Evolutionary conservation across 257 asterid species (phyloP), one percentile per base, ranked within the genome.

Genomic region (Solanum phureja): DNA sequence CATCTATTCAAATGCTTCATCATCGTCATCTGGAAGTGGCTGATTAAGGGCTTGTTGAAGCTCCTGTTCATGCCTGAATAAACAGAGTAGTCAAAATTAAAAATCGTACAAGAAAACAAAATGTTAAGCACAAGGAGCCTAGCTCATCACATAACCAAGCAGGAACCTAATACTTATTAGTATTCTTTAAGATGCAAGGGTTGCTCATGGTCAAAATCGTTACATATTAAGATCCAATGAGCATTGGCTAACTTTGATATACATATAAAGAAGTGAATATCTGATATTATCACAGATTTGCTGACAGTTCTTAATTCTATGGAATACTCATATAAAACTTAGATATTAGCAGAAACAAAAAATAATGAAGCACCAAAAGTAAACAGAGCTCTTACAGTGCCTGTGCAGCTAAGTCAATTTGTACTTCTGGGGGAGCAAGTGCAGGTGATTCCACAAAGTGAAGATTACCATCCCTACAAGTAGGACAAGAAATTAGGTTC

Each of bases 11-110:
- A 94, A 95, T 24, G 92, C 87, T 13, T 95, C 98, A 23, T 92
- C 98, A 69, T 95, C 97, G 9, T 95, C 98, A 34, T 95, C 98
- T 1, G 98, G 98, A 33, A 95, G 97, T 38, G 98, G 98, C 87
- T 94, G 98, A 29, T 56, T 90, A 24, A 77, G 87, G 13, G 31
- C 68, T 52, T 72, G 86, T 3, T 40, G 74, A n/a, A 95, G 97
- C 92, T 95, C 98, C 0, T 8, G n/a, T 71, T 71, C 77, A 33
- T 71, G 77, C 24, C 77, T 71, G 77, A 31, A 33, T 10, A 37
- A 44, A 11, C 37, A 40, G 19, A 11, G 35, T 4, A 24, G 85
- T 46, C 5, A 29, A 16, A 42, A 21, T 81, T 7, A 33, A 37
- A 71, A 71, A 71, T 16, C 40, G 6, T 16, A 44, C 4, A 1